Evolutionary conservation across 2,329 filamentous ascomycete genomes (phyloP), one percentile per base, ranked within the genome.

Genomic region (Volutella citrinella): DNA sequence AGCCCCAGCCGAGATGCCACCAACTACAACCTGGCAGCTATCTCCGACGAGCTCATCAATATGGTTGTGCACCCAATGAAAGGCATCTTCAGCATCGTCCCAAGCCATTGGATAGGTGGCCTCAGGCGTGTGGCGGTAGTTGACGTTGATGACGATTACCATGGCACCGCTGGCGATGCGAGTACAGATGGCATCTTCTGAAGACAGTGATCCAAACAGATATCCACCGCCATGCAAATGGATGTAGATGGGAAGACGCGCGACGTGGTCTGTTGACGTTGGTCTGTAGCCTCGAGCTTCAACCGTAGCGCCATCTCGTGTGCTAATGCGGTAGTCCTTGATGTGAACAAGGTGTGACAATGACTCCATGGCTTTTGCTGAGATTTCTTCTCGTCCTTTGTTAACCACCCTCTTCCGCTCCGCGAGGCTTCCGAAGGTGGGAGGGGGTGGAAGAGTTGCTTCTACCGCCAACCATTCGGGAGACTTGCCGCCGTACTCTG

Each of bases 81-180:
- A 72, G 0, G 69, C 66, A 28, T 80, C 77, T 37, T 75, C 67
- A 0, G 63, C 53, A 29, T 82, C 78, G 26, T 71, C 40, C 68
- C 69, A 77, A 0, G 69, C 64, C 0, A 64, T 70, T 0, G 77
- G 78, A 37, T 72, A 80, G 0, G 38, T 45, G 41, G 66, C 56
- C 32, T 79, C 69, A 0, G 76, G 76, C 0, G 75, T 76, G 45
- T 80, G 76, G 0, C 78, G 69, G 49, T 80, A 80, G 43, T 77
- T 75, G 10, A 79, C 59, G 25, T 76, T 74, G 2, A 79, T 45
- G 0, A 79, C 73, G 0, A 71, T 55, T 3, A 69, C 60, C 2
- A 56, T 52, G 0, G 61, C 50, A 6, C 60, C 59, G 10, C 66
- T 49, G 0, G 73, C 69, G 9, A 76, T 65, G 0, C 63, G 60